A percentile compares a stretch with the other conserved stretches of the same genome.
These are phyloP conservation scores for Ceratobasidium theobromae DNA, from an alignment of 1,284 basidiomycete species.

Conservation along the genomic window DNA sequence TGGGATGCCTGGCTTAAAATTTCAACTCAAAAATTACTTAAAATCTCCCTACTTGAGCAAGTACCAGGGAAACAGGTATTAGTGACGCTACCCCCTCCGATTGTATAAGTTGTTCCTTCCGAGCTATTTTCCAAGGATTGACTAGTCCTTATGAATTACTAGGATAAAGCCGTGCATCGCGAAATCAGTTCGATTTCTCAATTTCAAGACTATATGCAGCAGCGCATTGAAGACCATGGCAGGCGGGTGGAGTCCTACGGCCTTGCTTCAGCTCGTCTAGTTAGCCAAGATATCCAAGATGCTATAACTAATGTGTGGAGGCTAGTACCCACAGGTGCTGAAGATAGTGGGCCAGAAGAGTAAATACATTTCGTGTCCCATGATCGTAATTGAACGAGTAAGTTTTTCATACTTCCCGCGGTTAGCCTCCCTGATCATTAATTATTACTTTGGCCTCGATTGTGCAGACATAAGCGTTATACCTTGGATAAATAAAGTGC, in stretches of 20 bases:
- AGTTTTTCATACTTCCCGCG: neutral
- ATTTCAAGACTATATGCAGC: neutral
- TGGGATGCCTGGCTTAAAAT: constrained; percentile 14
- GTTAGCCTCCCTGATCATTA: no score
- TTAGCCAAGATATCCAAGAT: neutral
- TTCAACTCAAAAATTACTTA: neutral
- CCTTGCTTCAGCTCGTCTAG: neutral
- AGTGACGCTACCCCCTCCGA: neutral
- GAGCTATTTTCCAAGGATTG: no score
- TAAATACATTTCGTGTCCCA: no score
- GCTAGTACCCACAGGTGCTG: neutral
- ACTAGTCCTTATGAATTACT: neutral
- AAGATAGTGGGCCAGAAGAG: no score
- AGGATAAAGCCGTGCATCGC: neutral
- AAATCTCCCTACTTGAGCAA: neutral
- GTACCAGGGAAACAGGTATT: neutral
- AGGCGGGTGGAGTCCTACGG: neutral
- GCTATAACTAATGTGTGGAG: neutral
- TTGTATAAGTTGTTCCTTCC: neutral
- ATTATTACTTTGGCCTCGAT: no score
- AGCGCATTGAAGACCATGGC: neutral
- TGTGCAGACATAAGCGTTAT: no score
- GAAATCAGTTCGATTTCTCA: neutral
- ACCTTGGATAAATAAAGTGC: no score
- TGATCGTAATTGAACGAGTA: no score